Conservation (phyloP, 164 flowering plant species). For the Berberis vulgaris region DNA sequence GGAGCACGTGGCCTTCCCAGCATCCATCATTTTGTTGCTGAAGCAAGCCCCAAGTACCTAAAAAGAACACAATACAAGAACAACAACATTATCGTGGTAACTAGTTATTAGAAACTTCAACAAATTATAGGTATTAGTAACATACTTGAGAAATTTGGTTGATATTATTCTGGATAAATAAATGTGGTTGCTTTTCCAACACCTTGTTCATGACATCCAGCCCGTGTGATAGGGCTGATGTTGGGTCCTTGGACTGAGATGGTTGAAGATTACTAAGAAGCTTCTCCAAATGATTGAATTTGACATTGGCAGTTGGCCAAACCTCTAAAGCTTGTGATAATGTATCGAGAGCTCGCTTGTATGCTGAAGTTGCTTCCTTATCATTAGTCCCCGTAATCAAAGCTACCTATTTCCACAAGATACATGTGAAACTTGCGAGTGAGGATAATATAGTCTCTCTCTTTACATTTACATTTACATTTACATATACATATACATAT, state of each 20-base stretch:
- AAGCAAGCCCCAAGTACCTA: conserved; percentile 97
- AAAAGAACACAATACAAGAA: conserved; percentile 8
- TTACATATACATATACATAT: too few relatives aligned
- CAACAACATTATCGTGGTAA: background rate
- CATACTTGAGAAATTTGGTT: conserved; percentile 88
- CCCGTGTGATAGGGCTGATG: conserved; percentile 97
- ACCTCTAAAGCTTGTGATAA: conserved; percentile 97
- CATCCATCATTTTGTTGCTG: conserved; percentile 83
- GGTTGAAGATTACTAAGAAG: conserved; percentile 81
- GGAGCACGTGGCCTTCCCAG: conserved; percentile 86
- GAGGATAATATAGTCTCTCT: too few relatives aligned
- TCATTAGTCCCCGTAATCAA: conserved; percentile 97
- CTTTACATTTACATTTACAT: too few relatives aligned
- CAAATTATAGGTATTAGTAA: background rate
- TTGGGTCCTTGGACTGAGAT: conserved; percentile 94
- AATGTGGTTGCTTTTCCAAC: conserved; percentile 94
- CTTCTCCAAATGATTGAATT: conserved; percentile 93
- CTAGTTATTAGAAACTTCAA: background rate
- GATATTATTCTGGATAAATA: conserved; percentile 89
- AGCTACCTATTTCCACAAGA: conserved; percentile 45
- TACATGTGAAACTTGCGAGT: too few relatives aligned
- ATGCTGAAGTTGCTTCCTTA: conserved; percentile 85
- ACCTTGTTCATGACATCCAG: conserved; percentile 98
- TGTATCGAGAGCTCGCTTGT: conserved; percentile 87
- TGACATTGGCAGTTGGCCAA: conserved; percentile 99